A percentile compares a stretch with the other conserved stretches of the same genome.
These are phyloP conservation scores for Closterium sp. DNA, from an alignment of 139 green algal species.

Conservation along the genomic window DNA sequence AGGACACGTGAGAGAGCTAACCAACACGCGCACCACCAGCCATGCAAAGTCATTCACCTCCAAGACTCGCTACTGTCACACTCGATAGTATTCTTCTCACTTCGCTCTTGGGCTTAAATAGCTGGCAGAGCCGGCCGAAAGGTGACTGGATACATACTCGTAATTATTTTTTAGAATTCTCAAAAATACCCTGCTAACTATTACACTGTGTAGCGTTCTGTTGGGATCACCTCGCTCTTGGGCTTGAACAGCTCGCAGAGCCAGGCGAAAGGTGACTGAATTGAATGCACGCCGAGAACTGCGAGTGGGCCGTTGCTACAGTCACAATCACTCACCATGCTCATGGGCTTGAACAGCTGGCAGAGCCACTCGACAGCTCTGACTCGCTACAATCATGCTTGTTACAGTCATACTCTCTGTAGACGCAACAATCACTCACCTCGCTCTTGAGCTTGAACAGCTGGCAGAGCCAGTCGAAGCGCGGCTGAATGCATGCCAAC, in stretches of 20 bases:
- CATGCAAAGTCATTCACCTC: no score
- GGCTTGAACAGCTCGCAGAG: slow-evolving; percentile 69
- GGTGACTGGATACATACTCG: no score
- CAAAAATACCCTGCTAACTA: no score
- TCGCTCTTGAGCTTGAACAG: no score
- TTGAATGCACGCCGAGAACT: slow-evolving; percentile 82
- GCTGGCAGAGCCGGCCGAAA: not conserved
- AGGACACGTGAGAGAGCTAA: not conserved
- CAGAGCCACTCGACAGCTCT: no score
- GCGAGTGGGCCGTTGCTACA: slow-evolving; percentile 80
- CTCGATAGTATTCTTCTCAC: not conserved
- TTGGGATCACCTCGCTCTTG: slow-evolving; percentile 39
- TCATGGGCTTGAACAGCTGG: no score
- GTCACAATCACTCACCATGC: slow-evolving; percentile 61
- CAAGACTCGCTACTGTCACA: no score
- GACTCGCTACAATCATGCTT: no score
- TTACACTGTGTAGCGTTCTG: no score
- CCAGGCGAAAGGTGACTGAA: slow-evolving; percentile 94
- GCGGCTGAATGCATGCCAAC: not conserved
- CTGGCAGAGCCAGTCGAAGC: no score
- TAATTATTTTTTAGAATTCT: no score
- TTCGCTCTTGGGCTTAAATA: not conserved
- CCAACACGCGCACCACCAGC: no score
- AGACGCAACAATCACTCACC: slow-evolving; percentile 62
- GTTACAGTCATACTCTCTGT: slow-evolving; percentile 93